Conservation (phyloP, 257 asterid species). For the Verbena officinalis region DNA sequence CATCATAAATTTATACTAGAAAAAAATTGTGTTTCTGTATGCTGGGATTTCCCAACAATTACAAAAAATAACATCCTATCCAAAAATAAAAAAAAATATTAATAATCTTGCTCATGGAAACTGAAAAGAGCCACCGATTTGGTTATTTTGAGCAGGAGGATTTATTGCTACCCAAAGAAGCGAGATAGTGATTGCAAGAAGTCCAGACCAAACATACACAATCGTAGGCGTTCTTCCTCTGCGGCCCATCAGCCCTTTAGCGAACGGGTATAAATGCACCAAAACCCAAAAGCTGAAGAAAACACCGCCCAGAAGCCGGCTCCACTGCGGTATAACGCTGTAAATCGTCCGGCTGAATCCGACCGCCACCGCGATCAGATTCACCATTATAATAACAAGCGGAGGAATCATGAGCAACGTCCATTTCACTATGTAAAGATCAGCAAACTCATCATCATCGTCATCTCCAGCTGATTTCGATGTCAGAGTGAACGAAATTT, state of each 20-base stretch:
- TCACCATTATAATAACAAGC: conserved; percentile 54
- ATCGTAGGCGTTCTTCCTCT: conserved; percentile 65
- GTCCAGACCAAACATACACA: conserved; percentile 64
- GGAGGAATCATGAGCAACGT: conserved; percentile 69
- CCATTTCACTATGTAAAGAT: conserved; percentile 56
- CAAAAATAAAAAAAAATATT: not conserved
- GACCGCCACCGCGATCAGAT: conserved; percentile 54
- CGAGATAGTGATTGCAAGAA: conserved; percentile 56
- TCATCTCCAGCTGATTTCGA: conserved; percentile 64
- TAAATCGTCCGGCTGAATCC: conserved; percentile 59
- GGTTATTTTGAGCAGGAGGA: conserved; percentile 51
- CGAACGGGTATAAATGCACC: conserved; percentile 68
- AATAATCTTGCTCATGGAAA: conserved; percentile 37
- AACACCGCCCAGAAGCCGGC: conserved; percentile 56
- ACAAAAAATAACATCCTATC: not conserved
- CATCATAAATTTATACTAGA: not conserved
- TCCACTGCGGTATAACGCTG: conserved; percentile 64
- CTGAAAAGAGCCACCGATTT: conserved; percentile 60
- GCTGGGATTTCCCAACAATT: not conserved
- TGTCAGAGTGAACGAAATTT: conserved; percentile 59
- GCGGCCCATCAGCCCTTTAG: conserved; percentile 68
- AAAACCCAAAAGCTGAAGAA: conserved; percentile 71
- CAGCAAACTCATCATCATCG: conserved; percentile 52
- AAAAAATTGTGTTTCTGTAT: not conserved
- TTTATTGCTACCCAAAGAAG: conserved; percentile 61